Conservation (phyloP, 2,329 filamentous ascomycete genomes). For the Colletotrichum zoysiae region DNA sequence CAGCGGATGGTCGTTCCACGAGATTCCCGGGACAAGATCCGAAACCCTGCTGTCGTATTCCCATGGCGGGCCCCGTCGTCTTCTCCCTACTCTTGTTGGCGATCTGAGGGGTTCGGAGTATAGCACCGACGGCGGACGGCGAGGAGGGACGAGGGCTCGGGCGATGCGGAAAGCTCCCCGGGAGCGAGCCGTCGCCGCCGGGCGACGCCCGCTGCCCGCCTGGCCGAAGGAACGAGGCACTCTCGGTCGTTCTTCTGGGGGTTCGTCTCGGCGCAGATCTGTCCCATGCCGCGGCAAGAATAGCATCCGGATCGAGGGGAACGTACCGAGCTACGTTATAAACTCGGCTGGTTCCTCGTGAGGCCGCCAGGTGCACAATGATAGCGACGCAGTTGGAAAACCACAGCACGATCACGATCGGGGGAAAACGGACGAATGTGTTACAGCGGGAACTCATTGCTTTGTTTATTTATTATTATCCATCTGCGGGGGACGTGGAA, state of each 20-base stretch:
- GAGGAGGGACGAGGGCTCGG: background rate
- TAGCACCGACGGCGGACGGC: background rate
- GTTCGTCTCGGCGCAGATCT: background rate
- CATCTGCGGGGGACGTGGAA: background rate
- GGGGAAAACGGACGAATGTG: background rate
- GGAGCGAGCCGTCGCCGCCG: background rate
- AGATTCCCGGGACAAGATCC: background rate
- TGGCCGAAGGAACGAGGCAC: background rate
- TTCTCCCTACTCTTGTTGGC: background rate
- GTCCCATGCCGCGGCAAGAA: background rate
- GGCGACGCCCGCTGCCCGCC: background rate
- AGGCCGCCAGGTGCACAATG: too few species aligned
- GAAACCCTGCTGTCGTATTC: background rate
- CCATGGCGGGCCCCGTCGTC: background rate
- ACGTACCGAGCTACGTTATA: too few species aligned
- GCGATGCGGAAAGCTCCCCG: background rate
- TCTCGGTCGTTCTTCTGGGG: background rate
- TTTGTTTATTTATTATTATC: background rate
- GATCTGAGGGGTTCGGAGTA: background rate
- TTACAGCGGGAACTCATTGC: background rate
- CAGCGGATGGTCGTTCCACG: background rate
- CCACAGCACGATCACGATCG: too few species aligned
- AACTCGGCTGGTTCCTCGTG: too few species aligned
- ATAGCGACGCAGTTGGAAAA: background rate
- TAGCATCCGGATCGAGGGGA: background rate